Conservation (phyloP, 306 rosid genomes). For the Gastrolobium bilobum region DNA sequence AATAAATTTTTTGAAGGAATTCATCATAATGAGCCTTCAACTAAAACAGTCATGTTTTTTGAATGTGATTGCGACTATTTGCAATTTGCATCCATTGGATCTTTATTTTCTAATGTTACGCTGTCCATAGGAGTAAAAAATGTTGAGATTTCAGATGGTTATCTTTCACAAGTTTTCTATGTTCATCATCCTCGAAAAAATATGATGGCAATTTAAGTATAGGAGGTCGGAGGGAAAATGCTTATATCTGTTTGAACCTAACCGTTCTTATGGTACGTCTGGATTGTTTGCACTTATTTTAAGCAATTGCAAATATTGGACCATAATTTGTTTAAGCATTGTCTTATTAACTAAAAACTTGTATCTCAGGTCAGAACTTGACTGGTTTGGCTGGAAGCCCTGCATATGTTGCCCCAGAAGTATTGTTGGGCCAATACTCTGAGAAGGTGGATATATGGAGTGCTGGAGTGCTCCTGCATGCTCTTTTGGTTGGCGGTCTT, state of each 20-base stretch:
- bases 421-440: slow-evolving; percentile 76
- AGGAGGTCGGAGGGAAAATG: neutral
- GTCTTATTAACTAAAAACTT: slow-evolving; percentile 41
- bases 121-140: slow-evolving; percentile 28
- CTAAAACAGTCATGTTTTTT: neutral
- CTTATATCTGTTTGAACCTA: slow-evolving; percentile 21
- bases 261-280: neutral
- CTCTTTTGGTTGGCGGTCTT: slow-evolving; percentile 84
- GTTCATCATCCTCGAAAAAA: neutral
- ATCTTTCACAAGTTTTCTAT: neutral
- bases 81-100: neutral
- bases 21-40: slow-evolving; percentile 4
- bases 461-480: slow-evolving; percentile 95
- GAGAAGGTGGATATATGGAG: slow-evolving; percentile 99
- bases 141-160: slow-evolving; percentile 1
- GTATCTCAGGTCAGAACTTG: slow-evolving; percentile 82
- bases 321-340: slow-evolving; percentile 40
- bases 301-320: neutral
- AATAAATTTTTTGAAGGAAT: neutral
- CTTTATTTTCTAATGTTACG: neutral
- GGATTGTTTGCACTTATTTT: slow-evolving; percentile 14
- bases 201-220: slow-evolving; percentile 9
- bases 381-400: slow-evolving; percentile 99
- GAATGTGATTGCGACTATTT: slow-evolving; percentile 3
- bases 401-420: slow-evolving; percentile 99